These are phyloP conservation scores for Phtheirospermum japonicum DNA, from an alignment of 257 asterid genomes.

Conservation along the genomic window DNA sequence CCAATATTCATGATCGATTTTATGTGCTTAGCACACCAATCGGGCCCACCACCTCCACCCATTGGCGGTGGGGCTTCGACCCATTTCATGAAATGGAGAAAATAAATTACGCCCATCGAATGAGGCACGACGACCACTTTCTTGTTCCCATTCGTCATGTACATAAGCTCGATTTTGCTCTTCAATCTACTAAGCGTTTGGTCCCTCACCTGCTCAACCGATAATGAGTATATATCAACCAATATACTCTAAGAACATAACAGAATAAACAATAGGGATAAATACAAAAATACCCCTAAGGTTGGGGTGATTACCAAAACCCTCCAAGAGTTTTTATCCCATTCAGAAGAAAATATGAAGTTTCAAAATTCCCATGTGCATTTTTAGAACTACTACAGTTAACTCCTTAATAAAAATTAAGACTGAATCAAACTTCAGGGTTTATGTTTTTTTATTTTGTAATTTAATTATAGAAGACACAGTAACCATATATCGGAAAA, in stretches of 20 bases:
- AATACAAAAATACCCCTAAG: too few relatives aligned
- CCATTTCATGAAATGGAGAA: conserved; percentile 91
- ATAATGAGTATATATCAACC: background rate
- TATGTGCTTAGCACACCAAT: conserved; percentile 88
- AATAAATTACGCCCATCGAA: conserved; percentile 88
- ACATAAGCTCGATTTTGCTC: conserved; percentile 92
- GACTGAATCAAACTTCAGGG: too few relatives aligned
- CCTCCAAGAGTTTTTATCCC: too few relatives aligned
- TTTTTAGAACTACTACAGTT: too few relatives aligned
- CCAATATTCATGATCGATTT: conserved; percentile 78
- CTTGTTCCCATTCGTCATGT: conserved; percentile 55
- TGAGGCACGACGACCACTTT: conserved; percentile 96
- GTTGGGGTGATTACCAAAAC: too few relatives aligned
- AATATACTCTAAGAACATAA: background rate
- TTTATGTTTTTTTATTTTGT: too few relatives aligned
- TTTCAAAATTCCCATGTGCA: too few relatives aligned
- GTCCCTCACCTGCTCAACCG: conserved; percentile 58
- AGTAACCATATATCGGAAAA: too few relatives aligned
- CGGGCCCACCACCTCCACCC: conserved; percentile 87
- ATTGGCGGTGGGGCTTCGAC: conserved; percentile 72
- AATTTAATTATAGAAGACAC: background rate
- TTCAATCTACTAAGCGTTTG: conserved; percentile 75
- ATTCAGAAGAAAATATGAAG: too few relatives aligned
- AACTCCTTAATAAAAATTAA: too few relatives aligned
- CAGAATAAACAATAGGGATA: too few relatives aligned